Evolutionary conservation across 768 basidiomycete species (phyloP).

Genomic region (Mycena belliarum): DNA sequence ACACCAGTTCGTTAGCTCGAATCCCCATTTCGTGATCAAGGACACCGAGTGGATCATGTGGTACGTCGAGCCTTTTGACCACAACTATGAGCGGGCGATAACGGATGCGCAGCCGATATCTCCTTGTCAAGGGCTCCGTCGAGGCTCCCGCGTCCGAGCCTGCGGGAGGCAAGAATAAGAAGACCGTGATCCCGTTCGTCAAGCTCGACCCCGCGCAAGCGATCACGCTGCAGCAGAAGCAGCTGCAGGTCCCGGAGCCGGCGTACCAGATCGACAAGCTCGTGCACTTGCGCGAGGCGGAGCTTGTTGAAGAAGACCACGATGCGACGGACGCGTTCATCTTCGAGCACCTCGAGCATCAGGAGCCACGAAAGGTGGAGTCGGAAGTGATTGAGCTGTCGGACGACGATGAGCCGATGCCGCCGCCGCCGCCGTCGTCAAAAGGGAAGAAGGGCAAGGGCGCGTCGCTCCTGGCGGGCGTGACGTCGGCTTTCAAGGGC

Average conservation of each 20-base stretch:
- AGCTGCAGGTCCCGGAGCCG: slow-evolving; percentile 59
- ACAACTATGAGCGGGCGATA: not conserved
- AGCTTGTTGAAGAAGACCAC: slow-evolving; percentile 43
- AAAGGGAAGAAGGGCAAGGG: slow-evolving; percentile 20
- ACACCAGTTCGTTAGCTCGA: slow-evolving; percentile 49
- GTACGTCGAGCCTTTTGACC: slow-evolving; percentile 33
- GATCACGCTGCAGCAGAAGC: slow-evolving; percentile 37
- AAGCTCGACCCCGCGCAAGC: slow-evolving; percentile 50
- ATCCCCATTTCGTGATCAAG: slow-evolving; percentile 59
- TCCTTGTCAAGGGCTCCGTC: slow-evolving; percentile 48
- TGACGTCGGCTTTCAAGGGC: slow-evolving; percentile 12
- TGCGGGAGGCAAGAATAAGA: slow-evolving; percentile 20
- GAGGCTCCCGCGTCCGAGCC: not conserved
- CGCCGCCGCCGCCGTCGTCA: slow-evolving; percentile 13
- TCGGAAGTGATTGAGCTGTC: slow-evolving; percentile 23
- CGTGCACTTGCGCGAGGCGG: slow-evolving; percentile 39
- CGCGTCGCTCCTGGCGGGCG: slow-evolving; percentile 7
- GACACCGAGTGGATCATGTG: slow-evolving; percentile 74
- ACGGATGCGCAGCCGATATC: slow-evolving; percentile 50
- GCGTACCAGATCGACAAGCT: slow-evolving; percentile 53
- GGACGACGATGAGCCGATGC: slow-evolving; percentile 27
- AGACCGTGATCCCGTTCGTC: slow-evolving; percentile 39
- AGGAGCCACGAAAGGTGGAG: slow-evolving; percentile 11
- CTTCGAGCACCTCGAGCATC: slow-evolving; percentile 32
- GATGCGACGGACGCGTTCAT: slow-evolving; percentile 54